Percentiles rank a stretch among this genome's conserved stretches.
These are phyloP conservation scores for Xylariaceae sp. DNA, from an alignment of 2,329 filamentous ascomycete species.

Conservation along the genomic window DNA sequence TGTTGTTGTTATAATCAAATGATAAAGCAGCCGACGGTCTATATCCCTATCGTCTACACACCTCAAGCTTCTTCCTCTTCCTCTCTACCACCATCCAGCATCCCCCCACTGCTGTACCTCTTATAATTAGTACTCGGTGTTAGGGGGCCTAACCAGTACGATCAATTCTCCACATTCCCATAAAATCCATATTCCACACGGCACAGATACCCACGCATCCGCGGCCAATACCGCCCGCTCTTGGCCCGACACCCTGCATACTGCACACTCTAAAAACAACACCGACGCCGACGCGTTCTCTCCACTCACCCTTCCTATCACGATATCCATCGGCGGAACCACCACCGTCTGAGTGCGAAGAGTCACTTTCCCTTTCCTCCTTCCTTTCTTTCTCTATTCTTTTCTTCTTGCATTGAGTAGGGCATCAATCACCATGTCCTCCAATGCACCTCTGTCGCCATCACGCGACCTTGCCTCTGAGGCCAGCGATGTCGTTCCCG, in stretches of 20 bases:
- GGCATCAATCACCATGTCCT: conserved; percentile 23
- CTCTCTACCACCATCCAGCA: too few relatives aligned
- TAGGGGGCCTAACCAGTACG: too few relatives aligned
- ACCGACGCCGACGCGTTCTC: conserved; percentile 25
- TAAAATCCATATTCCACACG: conserved; percentile 2
- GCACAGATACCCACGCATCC: conserved; percentile 10
- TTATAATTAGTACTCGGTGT: too few relatives aligned
- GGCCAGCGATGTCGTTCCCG: conserved; percentile 27
- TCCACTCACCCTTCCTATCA: conserved; percentile 11
- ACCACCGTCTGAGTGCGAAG: conserved; percentile 3
- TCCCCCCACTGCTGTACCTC: too few relatives aligned
- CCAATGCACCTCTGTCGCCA: conserved; percentile 22
- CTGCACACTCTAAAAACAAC: conserved; percentile 23
- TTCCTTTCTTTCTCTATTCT: too few relatives aligned
- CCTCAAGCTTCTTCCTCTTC: too few relatives aligned
- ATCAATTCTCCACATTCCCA: conserved; percentile 12
- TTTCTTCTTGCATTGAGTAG: conserved; percentile 6
- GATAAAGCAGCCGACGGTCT: too few relatives aligned
- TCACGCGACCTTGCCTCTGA: conserved; percentile 31
- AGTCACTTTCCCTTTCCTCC: too few relatives aligned
- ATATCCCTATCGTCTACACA: too few relatives aligned
- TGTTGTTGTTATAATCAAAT: too few relatives aligned
- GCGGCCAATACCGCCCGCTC: conserved; percentile 19
- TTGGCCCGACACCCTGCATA: conserved; percentile 19
- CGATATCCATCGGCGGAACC: conserved; percentile 18